Percentiles rank a stretch among this genome's conserved stretches.
Conservation (phyloP, 805 yeast genomes). For the Pichia gijzeniarum region DNA sequence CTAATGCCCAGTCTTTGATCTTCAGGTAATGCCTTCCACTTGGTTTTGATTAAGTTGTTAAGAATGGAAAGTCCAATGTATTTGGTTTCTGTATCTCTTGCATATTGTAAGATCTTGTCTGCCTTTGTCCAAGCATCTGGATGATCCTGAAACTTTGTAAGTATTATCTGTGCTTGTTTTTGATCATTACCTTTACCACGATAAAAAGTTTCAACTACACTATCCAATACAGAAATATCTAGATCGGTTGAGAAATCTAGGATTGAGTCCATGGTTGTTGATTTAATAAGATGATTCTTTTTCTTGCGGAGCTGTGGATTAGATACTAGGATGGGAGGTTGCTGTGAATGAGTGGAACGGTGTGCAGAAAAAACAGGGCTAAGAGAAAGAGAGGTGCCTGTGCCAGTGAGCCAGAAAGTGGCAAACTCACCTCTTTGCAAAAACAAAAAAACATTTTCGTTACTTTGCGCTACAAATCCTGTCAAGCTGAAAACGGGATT, state of each 20-base stretch:
- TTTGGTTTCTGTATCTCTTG: slow-evolving; percentile 80
- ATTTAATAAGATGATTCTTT: neutral
- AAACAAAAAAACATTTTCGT: slow-evolving; percentile 1
- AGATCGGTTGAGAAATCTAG: slow-evolving; percentile 82
- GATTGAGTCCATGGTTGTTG: slow-evolving; percentile 64
- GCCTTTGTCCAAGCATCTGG: slow-evolving; percentile 96
- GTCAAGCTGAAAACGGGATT: too few species aligned
- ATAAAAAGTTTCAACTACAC: slow-evolving; percentile 79
- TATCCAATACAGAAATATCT: slow-evolving; percentile 74
- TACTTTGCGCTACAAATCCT: too few species aligned
- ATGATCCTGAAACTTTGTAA: slow-evolving; percentile 83
- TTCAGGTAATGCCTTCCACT: slow-evolving; percentile 89
- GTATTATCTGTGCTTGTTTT: slow-evolving; percentile 61
- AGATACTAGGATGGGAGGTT: neutral
- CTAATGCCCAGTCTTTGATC: slow-evolving; percentile 90
- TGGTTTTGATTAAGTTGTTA: slow-evolving; percentile 81
- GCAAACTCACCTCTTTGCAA: neutral
- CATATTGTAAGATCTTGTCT: slow-evolving; percentile 76
- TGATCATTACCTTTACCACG: slow-evolving; percentile 71
- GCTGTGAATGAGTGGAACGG: neutral
- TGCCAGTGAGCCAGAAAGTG: too few species aligned
- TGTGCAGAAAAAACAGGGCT: too few species aligned
- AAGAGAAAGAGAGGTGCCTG: neutral
- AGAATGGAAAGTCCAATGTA: slow-evolving; percentile 86
- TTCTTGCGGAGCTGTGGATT: neutral